Conservation (phyloP, 1,284 basidiomycete species). For the Irpex sp. region DNA sequence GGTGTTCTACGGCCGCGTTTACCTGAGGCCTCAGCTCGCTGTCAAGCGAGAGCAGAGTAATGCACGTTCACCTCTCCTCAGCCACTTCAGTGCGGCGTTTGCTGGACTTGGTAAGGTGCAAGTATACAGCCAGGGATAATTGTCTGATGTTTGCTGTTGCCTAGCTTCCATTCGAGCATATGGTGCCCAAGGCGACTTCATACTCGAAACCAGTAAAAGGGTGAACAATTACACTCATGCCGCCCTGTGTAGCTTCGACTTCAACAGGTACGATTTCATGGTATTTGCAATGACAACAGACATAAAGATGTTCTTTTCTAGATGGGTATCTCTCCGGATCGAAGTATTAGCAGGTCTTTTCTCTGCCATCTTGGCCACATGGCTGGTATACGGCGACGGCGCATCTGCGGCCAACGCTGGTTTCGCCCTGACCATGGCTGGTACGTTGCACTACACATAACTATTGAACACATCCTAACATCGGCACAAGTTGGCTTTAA, state of each 20-base stretch:
- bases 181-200: conserved; percentile 47
- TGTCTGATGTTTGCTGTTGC: background rate
- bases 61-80: conserved; percentile 62
- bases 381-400: conserved; percentile 39
- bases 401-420: conserved; percentile 40
- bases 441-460: conserved; percentile 18
- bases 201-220: conserved; percentile 37
- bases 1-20: conserved; percentile 46
- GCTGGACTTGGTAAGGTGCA: conserved; percentile 53
- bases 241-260: conserved; percentile 46
- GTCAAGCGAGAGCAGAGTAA: conserved; percentile 79
- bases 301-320: conserved; percentile 17
- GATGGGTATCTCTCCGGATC: conserved; percentile 57
- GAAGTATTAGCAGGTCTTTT: conserved; percentile 49
- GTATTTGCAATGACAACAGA: background rate
- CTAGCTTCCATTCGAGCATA: conserved; percentile 64
- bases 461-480: background rate
- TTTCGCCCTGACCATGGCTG: conserved; percentile 46
- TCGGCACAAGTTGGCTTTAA: conserved; percentile 45
- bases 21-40: conserved; percentile 71
- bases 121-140: background rate
- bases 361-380: conserved; percentile 48
- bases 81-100: conserved; percentile 66
- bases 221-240: conserved; percentile 48
- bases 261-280: conserved; percentile 43